These are phyloP conservation scores for Lactarius evosmus DNA, from an alignment of 768 basidiomycete genomes.

Conservation along the genomic window DNA sequence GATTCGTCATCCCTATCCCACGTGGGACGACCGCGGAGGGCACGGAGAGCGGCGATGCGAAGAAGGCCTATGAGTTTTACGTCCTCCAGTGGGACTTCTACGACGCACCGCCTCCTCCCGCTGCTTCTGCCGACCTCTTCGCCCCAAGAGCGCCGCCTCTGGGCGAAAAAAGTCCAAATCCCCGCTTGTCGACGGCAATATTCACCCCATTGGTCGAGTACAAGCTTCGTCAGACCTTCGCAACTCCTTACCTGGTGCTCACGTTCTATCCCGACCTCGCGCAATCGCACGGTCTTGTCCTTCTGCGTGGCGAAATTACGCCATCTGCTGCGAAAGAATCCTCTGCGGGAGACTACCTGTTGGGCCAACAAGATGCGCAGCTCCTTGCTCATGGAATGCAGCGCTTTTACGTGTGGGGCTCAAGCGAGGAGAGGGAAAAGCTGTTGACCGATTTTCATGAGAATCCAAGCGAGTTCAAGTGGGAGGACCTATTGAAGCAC, in stretches of 20 bases:
- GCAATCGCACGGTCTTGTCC: conserved; percentile 72
- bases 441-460: conserved; percentile 75
- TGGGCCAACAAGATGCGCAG: conserved; percentile 83
- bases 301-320: conserved; percentile 90
- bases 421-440: conserved; percentile 42
- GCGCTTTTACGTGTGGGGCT: conserved; percentile 76
- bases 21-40: conserved; percentile 41
- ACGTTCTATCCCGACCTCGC: conserved; percentile 92
- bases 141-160: conserved; percentile 37
- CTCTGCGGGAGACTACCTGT: conserved; percentile 45
- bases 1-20: conserved; percentile 81
- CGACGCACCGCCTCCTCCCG: conserved; percentile 59
- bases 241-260: conserved; percentile 86
- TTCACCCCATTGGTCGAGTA: conserved; percentile 95
- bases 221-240: conserved; percentile 77
- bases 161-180: conserved; percentile 38
- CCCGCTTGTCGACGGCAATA: conserved; percentile 68
- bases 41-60: conserved; percentile 38
- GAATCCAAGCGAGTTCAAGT: conserved; percentile 71
- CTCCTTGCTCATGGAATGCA: conserved; percentile 76
- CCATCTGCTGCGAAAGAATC: conserved; percentile 47
- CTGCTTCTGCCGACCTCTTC: conserved; percentile 40
- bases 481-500: conserved; percentile 72
- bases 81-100: conserved; percentile 91
- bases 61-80: conserved; percentile 70